Conservation (phyloP, 352 stramenopile species). For the Phytophthora foliorum region DNA sequence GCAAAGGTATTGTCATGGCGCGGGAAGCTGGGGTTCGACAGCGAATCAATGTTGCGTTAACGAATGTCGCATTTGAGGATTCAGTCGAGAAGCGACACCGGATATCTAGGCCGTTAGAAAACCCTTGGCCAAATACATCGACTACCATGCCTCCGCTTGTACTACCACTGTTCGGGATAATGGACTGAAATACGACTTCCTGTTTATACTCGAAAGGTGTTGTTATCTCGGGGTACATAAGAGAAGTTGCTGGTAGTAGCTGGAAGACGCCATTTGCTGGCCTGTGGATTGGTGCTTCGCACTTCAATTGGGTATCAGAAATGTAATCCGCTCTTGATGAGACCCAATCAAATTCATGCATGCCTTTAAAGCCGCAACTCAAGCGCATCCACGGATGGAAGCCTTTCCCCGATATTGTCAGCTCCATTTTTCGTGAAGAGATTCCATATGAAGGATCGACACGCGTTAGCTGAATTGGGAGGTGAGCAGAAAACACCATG, state of each 20-base stretch:
- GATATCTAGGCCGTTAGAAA: conserved; percentile 36
- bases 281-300: conserved; percentile 17
- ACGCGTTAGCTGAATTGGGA: conserved; percentile 24
- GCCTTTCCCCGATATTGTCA: conserved; percentile 39
- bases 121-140: conserved; percentile 46
- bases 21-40: conserved; percentile 45
- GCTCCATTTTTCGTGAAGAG: conserved; percentile 15
- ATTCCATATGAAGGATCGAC: conserved; percentile 35
- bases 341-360: conserved; percentile 17
- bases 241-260: conserved; percentile 38
- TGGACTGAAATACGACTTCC: conserved; percentile 32
- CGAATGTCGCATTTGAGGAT: conserved; percentile 21
- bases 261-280: conserved; percentile 29
- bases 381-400: conserved; percentile 58
- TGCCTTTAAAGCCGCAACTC: conserved; percentile 41
- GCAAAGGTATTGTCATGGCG: conserved; percentile 35
- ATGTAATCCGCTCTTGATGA: conserved; percentile 26
- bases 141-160: conserved; percentile 30
- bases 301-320: conserved; percentile 41
- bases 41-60: conserved; percentile 50
- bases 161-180: conserved; percentile 35
- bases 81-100: conserved; percentile 39
- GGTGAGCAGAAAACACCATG: conserved; percentile 38
- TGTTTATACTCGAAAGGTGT: conserved; percentile 44
- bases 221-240: conserved; percentile 8